Percentiles rank a stretch among this genome's conserved stretches.
Evolutionary conservation across 495 filamentous ascomycete species (phyloP).

Genomic region (Penicillium waksmanii): DNA sequence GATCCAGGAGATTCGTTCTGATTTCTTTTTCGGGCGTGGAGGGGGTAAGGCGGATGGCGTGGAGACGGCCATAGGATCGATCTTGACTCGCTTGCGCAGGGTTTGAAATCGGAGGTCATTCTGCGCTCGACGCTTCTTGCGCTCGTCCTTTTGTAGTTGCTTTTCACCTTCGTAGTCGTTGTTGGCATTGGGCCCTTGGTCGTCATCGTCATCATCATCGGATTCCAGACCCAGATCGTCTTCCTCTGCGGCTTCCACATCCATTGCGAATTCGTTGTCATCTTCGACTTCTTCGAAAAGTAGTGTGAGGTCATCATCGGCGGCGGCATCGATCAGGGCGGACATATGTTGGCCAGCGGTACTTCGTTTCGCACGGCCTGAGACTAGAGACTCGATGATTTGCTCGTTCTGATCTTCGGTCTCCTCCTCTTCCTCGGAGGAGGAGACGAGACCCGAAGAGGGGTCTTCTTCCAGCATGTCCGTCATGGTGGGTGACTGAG

Average conservation of each 20-base stretch:
- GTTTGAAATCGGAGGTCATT: constrained; percentile 56
- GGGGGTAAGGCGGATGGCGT: constrained; percentile 43
- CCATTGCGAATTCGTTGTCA: constrained; percentile 76
- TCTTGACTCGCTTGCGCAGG: constrained; percentile 63
- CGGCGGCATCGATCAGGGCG: constrained; percentile 74
- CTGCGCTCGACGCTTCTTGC: constrained; percentile 76
- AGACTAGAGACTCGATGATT: constrained; percentile 74
- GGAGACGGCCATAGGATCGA: constrained; percentile 61
- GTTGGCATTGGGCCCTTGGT: constrained; percentile 67
- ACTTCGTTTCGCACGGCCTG: constrained; percentile 75
- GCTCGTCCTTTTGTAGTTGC: constrained; percentile 68
- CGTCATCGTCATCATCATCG: constrained; percentile 74
- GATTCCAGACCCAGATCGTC: constrained; percentile 81
- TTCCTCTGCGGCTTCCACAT: constrained; percentile 67
- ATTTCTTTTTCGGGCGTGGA: constrained; percentile 86
- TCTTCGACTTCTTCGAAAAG: constrained; percentile 87
- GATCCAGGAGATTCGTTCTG: constrained; percentile 87
- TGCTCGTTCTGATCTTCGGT: constrained; percentile 34
- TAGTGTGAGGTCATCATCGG: constrained; percentile 76
- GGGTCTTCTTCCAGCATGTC: constrained; percentile 38
- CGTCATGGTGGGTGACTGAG: constrained; percentile 17
- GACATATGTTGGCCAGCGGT: constrained; percentile 88
- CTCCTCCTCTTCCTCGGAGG: constrained; percentile 41
- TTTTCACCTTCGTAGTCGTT: constrained; percentile 64
- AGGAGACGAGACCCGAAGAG: constrained; percentile 33